phyloP scores from a whole-genome alignment of 129 eudicot genomes.

The Artemisia argyi region DNA sequence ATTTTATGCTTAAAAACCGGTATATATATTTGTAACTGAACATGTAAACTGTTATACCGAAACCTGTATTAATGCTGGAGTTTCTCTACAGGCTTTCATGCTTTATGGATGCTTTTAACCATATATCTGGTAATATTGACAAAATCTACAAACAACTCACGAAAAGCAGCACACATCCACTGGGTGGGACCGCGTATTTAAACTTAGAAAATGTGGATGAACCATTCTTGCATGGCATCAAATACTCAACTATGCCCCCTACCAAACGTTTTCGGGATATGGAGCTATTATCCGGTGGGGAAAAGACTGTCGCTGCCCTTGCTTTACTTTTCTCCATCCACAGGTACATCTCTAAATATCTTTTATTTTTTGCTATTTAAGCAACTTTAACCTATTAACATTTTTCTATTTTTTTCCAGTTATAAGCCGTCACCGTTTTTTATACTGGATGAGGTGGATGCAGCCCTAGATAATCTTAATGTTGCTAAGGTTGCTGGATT shows the following conservation, averaged over 20 bases:
- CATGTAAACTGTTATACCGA: neutral
- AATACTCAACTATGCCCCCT: constrained; percentile 98
- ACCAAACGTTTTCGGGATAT: constrained; percentile 96
- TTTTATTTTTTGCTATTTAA: neutral
- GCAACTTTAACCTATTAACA: neutral
- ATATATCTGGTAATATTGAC: constrained; percentile 76
- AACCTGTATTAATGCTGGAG: neutral
- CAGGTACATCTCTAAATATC: constrained; percentile 51
- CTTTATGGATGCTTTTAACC: constrained; percentile 87
- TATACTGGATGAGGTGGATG: constrained; percentile 98
- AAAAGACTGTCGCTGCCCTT: constrained; percentile 98
- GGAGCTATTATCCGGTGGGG: constrained; percentile 98
- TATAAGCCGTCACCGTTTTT: constrained; percentile 95
- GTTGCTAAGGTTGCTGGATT: constrained; percentile 67
- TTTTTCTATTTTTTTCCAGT: constrained; percentile 39
- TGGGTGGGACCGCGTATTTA: constrained; percentile 94
- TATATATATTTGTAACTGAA: neutral
- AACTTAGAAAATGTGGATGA: constrained; percentile 91
- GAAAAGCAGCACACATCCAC: constrained; percentile 71
- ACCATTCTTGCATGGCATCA: constrained; percentile 87
- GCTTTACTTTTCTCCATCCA: constrained; percentile 95
- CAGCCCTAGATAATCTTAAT: constrained; percentile 89
- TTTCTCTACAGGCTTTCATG: constrained; percentile 50
- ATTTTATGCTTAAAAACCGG: too few relatives aligned
- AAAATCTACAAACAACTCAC: constrained; percentile 94